Evolutionary conservation across 306 rosid genomes (phyloP), one percentile per base, ranked within the genome.

Genomic region (Cicer cuneatum): DNA sequence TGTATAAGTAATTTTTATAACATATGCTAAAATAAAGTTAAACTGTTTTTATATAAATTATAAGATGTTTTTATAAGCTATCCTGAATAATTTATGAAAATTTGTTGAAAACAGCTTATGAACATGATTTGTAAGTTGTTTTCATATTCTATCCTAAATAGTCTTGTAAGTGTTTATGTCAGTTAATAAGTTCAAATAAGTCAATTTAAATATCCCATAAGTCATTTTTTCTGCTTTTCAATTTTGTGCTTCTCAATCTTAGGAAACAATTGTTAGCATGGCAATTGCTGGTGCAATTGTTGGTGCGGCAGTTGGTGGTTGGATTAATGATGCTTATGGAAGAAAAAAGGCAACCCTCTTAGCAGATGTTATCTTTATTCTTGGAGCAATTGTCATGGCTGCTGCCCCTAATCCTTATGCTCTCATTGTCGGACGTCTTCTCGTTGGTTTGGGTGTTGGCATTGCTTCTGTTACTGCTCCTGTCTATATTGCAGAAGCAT

Each of bases 231-330:
- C 10, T 29, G 10, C 29, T 58, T 12, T 18, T 58, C 18, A 58
- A 56, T 13, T 33, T 33, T 59, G 15, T 59, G 19, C 35, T 7
- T 59, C 42, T 11, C 15, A 13, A 59, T 7, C 19, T 59, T 90
- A 93, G 98, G 98, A 93, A 90, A 90, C 98, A 46, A 84, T 84
- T 46, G 98, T 93, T 5, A 90, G 98, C 83, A 90, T 90, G 98
- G 98, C 98, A 33, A 72, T 93, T 78, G 90, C 86, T 49, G 98
- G 97, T 73, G 98, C 98, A 43, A 89, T 89, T 5, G 15, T 90
- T 77, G 98, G 98, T 64, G 98, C 98, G 5, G 87, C 98, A 56
- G 71, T 65, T 0, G 98, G 98, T 60, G 98, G 98, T 73, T 93
- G 98, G 98, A 60, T 93, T 56, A 93, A 93, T 66, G 98, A 93